Base-by-base conservation (phyloP, 805 yeast genomes). In the Suhomyces sp. region DNA sequence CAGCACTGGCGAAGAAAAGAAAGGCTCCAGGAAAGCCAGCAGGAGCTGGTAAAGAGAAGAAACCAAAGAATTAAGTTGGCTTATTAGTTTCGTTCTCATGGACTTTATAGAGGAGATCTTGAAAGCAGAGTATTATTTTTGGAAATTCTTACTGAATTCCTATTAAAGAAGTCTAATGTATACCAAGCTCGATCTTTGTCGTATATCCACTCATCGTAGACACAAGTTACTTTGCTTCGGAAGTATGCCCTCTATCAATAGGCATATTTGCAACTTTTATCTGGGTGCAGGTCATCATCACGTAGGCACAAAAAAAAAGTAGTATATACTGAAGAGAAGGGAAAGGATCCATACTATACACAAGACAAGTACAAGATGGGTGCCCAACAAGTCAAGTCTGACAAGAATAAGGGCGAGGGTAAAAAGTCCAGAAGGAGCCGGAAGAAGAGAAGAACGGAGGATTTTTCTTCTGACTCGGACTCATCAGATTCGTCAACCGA, bases 391-490 rank as follows among this genome's bases (percentile, higher is more conserved):
- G 31, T 18, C 16, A 26, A 40, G 31, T 39, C 37, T 20, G 44
- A 43, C 18, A 33, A 25, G 38, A 28, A 28, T 8, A 32, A 33
- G 16, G 26, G 22, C 6, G 29, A 22, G 9, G 13, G 11, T 18
- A 61, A 54, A 31, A 47, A 48, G 19, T 63, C 55, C 31, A 68
- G 76, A 44, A 70, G 85, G 49, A 74, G 85, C 43, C 70, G 81
- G 52, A 82, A 82, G 74, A 83, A 81, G 77, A 79, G 88, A 76
- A 82, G 90, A 79, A 83, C 91, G 0, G 87, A 81, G 33, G 88
- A 81, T 46, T 76, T 79, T 19, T 80, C 84, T 0, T 72, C 75
- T 12, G 68, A 68, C 27, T 70, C 77, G 2, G 70, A 65, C 23
- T 72, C 79, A 1, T 70, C 73, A 6, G 65, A 73, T 2, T 60